A percentile compares a stretch with the other conserved stretches of the same genome.
phyloP scores from a whole-genome alignment of 1,284 basidiomycete species.

The Boletus smithii region DNA sequence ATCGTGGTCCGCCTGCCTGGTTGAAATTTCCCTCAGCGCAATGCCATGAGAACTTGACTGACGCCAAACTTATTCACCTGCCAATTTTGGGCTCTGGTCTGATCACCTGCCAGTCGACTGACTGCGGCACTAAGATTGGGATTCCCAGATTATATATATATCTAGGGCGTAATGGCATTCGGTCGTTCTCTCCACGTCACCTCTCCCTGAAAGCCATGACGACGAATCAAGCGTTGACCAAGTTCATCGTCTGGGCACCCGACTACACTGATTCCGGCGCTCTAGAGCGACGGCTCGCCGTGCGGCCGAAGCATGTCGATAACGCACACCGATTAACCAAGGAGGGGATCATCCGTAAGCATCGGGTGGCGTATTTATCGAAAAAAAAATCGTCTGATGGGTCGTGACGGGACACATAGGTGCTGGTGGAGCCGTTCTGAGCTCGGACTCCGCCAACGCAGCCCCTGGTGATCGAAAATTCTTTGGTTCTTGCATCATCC shows the following conservation, averaged over 20 bases:
- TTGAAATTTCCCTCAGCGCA: background rate
- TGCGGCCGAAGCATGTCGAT: constrained; percentile 45
- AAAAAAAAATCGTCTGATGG: constrained; percentile 11
- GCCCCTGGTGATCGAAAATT: constrained; percentile 39
- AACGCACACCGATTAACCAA: constrained; percentile 33
- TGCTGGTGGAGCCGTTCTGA: constrained; percentile 44
- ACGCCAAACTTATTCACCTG: constrained; percentile 15
- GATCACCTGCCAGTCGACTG: background rate
- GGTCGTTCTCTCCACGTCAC: background rate
- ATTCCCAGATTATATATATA: too few relatives aligned
- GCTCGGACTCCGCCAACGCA: constrained; percentile 37
- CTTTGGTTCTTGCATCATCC: constrained; percentile 48
- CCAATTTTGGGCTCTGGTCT: constrained; percentile 1
- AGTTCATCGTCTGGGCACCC: constrained; percentile 53
- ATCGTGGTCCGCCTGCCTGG: background rate
- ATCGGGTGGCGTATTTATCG: background rate
- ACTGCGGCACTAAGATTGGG: too few relatives aligned
- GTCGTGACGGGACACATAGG: constrained; percentile 31
- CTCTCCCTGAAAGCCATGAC: constrained; percentile 15
- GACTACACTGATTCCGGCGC: constrained; percentile 48
- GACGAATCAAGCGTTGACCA: constrained; percentile 17
- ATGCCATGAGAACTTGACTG: background rate
- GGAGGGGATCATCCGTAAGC: constrained; percentile 39
- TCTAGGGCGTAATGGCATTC: background rate
- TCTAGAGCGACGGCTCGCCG: constrained; percentile 43